These are phyloP conservation scores for Ophiostoma ulmi DNA, from an alignment of 2,329 filamentous ascomycete genomes.

Conservation along the genomic window DNA sequence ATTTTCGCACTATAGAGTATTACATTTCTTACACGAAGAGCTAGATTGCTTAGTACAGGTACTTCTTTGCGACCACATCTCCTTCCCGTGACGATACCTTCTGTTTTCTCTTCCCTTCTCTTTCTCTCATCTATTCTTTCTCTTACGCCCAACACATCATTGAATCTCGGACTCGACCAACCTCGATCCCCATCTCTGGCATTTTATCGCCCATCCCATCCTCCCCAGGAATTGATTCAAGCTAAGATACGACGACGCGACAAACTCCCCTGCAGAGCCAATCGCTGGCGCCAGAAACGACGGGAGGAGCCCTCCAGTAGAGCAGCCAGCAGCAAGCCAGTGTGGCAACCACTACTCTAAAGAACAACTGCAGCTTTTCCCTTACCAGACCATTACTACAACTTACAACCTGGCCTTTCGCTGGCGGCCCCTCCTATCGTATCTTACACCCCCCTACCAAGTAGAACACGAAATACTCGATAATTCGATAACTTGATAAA, in stretches of 20 bases:
- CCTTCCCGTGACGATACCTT: background rate
- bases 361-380: background rate
- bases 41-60: background rate
- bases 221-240: background rate
- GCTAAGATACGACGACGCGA: slow-evolving; percentile 25
- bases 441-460: background rate
- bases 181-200: background rate
- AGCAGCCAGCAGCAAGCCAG: slow-evolving; percentile 7
- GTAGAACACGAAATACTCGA: background rate
- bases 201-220: background rate
- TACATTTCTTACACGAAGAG: background rate
- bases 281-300: slow-evolving; percentile 20
- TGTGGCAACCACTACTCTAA: slow-evolving; percentile 8
- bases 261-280: slow-evolving; percentile 21
- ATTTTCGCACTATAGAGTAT: background rate
- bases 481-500: background rate
- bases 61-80: background rate
- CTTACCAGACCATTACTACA: background rate
- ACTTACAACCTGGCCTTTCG: slow-evolving; percentile 21
- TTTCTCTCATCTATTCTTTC: background rate
- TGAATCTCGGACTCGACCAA: background rate
- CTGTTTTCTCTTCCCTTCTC: background rate
- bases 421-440: slow-evolving; percentile 8
- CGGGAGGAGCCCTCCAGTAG: background rate
- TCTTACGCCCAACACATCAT: background rate